phyloP scores from a whole-genome alignment of 257 asterid genomes.

The Perilla frutescens region DNA sequence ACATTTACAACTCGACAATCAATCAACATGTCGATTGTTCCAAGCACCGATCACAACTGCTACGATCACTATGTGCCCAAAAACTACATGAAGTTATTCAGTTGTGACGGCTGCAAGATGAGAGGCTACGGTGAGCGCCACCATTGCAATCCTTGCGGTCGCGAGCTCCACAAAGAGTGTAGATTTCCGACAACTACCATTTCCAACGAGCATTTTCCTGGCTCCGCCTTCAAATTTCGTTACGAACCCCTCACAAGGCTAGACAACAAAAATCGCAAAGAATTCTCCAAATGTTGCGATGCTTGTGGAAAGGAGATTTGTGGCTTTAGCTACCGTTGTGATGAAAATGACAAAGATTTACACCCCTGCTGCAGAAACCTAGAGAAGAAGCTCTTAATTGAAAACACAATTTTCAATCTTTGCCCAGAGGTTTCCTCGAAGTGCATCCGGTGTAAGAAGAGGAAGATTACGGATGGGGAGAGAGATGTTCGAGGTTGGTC shows the following conservation, averaged over 20 bases:
- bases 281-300: constrained; percentile 36
- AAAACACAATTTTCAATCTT: constrained; percentile 33
- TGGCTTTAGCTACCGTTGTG: constrained; percentile 42
- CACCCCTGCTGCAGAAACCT: constrained; percentile 42
- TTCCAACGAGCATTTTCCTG: constrained; percentile 27
- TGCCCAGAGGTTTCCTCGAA: constrained; percentile 21
- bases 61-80: constrained; percentile 21
- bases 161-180: constrained; percentile 38
- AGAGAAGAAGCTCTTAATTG: constrained; percentile 9
- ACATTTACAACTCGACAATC: background rate
- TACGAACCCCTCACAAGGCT: background rate
- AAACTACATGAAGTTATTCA: constrained; percentile 25
- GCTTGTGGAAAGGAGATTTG: constrained; percentile 43
- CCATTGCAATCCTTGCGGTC: constrained; percentile 30
- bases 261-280: background rate
- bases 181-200: background rate
- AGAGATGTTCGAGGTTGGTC: constrained; percentile 38
- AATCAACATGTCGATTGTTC: constrained; percentile 19
- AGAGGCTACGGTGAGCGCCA: constrained; percentile 39
- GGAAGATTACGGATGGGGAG: constrained; percentile 24
- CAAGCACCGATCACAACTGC: constrained; percentile 25
- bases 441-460: constrained; percentile 39
- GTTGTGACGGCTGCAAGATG: constrained; percentile 47
- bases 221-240: constrained; percentile 20
- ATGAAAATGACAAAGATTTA: constrained; percentile 21